A percentile compares a stretch with the other conserved stretches of the same genome.
These are phyloP conservation scores for Candida tibetensis DNA, from an alignment of 805 yeast species.

Conservation along the genomic window DNA sequence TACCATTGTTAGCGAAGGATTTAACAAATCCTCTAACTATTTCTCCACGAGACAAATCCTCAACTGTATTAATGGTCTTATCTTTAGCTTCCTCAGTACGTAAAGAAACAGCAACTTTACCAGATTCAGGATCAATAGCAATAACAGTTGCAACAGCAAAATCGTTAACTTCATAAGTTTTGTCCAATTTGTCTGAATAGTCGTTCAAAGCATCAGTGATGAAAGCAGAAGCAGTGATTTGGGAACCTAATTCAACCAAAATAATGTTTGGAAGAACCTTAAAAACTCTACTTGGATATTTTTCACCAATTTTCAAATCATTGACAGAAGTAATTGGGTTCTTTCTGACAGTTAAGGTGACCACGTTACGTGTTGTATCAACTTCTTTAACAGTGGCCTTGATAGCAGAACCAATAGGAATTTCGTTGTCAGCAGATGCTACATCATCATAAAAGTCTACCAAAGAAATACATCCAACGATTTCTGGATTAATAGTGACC, in stretches of 20 bases:
- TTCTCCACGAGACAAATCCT: conserved; percentile 65
- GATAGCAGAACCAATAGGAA: conserved; percentile 72
- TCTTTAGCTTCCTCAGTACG: conserved; percentile 54
- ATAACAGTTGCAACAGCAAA: conserved; percentile 56
- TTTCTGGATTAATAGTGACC: conserved; percentile 66
- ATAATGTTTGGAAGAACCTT: conserved; percentile 59
- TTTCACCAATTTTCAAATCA: conserved; percentile 54
- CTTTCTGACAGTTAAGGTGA: conserved; percentile 50
- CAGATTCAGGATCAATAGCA: conserved; percentile 45
- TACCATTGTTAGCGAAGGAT: conserved; percentile 69
- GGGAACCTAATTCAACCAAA: conserved; percentile 65
- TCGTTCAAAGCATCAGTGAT: conserved; percentile 77
- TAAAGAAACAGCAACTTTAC: conserved; percentile 61
- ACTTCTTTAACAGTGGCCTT: conserved; percentile 52
- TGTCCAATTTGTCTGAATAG: conserved; percentile 52
- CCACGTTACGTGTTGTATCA: conserved; percentile 52
- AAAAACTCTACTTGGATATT: conserved; percentile 60
- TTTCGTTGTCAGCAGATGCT: conserved; percentile 51
- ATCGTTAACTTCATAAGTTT: conserved; percentile 49
- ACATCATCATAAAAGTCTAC: conserved; percentile 61
- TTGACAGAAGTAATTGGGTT: conserved; percentile 38
- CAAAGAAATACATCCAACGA: conserved; percentile 64
- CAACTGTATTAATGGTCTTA: conserved; percentile 43
- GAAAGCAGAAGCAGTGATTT: conserved; percentile 60
- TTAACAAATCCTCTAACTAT: conserved; percentile 80